Conservation (phyloP, 371 early-diverging fungal genomes). For the Catenaria anguillulae region DNA sequence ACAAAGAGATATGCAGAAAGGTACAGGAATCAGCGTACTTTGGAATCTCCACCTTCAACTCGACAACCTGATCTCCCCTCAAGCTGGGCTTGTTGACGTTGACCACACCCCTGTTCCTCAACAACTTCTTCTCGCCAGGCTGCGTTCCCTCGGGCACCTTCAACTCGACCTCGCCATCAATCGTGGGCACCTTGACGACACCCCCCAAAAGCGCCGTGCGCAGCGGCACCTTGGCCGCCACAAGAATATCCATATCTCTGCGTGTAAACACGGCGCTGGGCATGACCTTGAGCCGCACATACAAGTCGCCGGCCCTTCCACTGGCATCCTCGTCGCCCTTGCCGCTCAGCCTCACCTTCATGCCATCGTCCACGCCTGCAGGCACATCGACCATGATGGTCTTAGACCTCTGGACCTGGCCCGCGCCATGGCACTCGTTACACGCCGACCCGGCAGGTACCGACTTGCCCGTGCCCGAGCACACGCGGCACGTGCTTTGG, state of each 20-base stretch:
- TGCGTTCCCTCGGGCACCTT: conserved; percentile 70
- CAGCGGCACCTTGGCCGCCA: conserved; percentile 59
- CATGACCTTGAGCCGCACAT: conserved; percentile 50
- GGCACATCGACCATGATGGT: conserved; percentile 64
- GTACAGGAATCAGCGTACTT: conserved; percentile 24
- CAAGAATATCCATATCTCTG: conserved; percentile 37
- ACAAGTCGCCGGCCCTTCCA: conserved; percentile 67
- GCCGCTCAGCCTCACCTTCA: conserved; percentile 52
- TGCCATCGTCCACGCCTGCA: conserved; percentile 62
- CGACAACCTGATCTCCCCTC: conserved; percentile 76
- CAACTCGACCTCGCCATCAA: conserved; percentile 85
- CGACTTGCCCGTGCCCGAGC: conserved; percentile 62
- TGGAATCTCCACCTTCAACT: conserved; percentile 61
- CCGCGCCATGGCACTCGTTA: conserved; percentile 58
- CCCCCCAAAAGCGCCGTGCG: conserved; percentile 77
- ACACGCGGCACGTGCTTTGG: conserved; percentile 60
- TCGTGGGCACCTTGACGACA: conserved; percentile 62
- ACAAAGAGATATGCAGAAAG: not conserved
- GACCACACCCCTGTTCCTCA: conserved; percentile 59
- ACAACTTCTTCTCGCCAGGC: conserved; percentile 59
- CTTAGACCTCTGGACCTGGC: conserved; percentile 52
- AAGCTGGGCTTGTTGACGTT: conserved; percentile 20
- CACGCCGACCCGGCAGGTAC: conserved; percentile 56
- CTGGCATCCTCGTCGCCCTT: conserved; percentile 49
- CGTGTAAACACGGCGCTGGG: not conserved